Conservation (phyloP, 2,329 filamentous ascomycete species). For the Xylariaceae sp. region DNA sequence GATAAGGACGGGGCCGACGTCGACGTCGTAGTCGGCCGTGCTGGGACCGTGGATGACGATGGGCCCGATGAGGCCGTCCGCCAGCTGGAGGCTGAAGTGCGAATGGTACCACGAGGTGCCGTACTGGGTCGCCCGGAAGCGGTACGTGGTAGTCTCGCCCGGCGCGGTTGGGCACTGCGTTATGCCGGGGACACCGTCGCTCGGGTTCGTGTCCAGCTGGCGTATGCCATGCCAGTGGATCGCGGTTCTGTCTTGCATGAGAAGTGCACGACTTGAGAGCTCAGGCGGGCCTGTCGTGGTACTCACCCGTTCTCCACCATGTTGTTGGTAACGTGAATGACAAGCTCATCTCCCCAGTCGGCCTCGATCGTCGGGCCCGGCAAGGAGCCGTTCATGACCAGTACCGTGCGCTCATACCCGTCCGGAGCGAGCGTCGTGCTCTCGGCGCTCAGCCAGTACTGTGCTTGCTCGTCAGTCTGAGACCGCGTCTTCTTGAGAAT, state of each 20-base stretch:
- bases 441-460: background rate
- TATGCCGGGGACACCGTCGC: constrained; percentile 1
- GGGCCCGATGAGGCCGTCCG: background rate
- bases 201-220: constrained; percentile 22
- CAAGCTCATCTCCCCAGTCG: constrained; percentile 21
- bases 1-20: constrained; percentile 51
- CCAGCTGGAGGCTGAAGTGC: constrained; percentile 1
- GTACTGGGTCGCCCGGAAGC: constrained; percentile 1
- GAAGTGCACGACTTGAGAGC: too few relatives aligned
- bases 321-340: constrained; percentile 19
- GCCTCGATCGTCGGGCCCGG: constrained; percentile 20
- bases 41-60: constrained; percentile 40
- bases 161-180: constrained; percentile 1
- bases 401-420: background rate
- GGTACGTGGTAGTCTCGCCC: constrained; percentile 1
- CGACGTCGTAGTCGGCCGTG: constrained; percentile 50
- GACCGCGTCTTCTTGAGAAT: too few relatives aligned
- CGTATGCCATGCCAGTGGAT: constrained; percentile 30
- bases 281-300: too few relatives aligned
- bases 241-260: constrained; percentile 12
- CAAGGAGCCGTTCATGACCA: constrained; percentile 5
- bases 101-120: background rate
- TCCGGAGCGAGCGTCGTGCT: background rate
- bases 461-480: background rate
- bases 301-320: constrained; percentile 14